These are phyloP conservation scores for Immersiporthe knoxdaviesiana DNA, from an alignment of 2,329 filamentous ascomycete species.

Conservation along the genomic window DNA sequence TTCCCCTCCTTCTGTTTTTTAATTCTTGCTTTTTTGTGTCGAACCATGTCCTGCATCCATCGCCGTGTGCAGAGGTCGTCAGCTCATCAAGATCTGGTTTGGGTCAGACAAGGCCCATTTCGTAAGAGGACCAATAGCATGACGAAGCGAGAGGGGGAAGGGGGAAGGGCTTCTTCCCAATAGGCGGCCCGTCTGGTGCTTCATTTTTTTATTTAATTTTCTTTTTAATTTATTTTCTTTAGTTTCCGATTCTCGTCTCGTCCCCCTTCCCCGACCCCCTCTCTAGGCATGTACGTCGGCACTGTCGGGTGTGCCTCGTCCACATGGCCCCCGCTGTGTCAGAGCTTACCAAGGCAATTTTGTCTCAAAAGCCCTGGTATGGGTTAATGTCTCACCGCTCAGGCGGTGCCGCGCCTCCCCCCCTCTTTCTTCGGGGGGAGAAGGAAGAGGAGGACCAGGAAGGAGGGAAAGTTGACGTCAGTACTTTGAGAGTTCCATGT, in stretches of 20 bases:
- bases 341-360: constrained; percentile 6
- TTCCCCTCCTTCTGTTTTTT: not conserved
- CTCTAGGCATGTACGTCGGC: not conserved
- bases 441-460: not conserved
- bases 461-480: not conserved
- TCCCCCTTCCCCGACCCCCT: too few species aligned
- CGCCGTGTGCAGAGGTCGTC: not conserved
- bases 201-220: too few species aligned
- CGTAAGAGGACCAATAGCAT: constrained; percentile 1
- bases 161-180: not conserved
- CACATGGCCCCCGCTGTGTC: not conserved
- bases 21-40: not conserved
- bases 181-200: not conserved
- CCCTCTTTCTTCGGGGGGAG: too few species aligned
- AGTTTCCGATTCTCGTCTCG: not conserved
- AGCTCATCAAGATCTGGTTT: not conserved
- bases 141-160: not conserved
- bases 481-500: not conserved
- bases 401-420: not conserved
- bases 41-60: not conserved
- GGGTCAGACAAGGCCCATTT: not conserved
- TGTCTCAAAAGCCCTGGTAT: constrained; percentile 1
- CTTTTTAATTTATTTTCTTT: not conserved
- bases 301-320: not conserved
- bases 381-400: constrained; percentile 1